A percentile compares a stretch with the other conserved stretches of the same genome.
These are phyloP conservation scores for Endothia cerciana DNA, from an alignment of 2,329 filamentous ascomycete species.

Conservation along the genomic window DNA sequence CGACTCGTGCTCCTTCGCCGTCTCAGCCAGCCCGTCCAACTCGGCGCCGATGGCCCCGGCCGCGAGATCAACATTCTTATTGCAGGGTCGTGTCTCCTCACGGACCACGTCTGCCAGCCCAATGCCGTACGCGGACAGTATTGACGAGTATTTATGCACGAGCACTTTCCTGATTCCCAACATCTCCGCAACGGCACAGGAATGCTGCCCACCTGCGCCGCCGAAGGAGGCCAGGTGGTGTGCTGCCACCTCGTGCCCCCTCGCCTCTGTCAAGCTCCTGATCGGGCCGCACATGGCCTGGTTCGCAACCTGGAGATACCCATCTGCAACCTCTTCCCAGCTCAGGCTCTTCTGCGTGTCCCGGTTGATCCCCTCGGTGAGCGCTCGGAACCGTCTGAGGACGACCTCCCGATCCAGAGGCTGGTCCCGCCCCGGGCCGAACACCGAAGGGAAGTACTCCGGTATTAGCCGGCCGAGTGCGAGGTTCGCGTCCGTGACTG, in stretches of 20 bases:
- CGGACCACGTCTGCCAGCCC: constrained; percentile 24
- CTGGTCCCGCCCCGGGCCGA: constrained; percentile 16
- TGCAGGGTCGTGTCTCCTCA: constrained; percentile 38
- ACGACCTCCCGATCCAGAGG: constrained; percentile 18
- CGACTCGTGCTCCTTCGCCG: constrained; percentile 22
- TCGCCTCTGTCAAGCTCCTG: constrained; percentile 17
- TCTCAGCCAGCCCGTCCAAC: constrained; percentile 1
- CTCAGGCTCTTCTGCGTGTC: constrained; percentile 11
- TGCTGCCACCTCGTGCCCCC: constrained; percentile 49
- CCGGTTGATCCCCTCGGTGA: constrained; percentile 14
- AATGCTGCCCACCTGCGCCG: constrained; percentile 22
- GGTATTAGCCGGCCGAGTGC: constrained; percentile 19
- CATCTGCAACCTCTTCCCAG: constrained; percentile 20
- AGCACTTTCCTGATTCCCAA: constrained; percentile 14
- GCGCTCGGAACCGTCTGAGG: constrained; percentile 6
- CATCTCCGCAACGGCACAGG: constrained; percentile 18
- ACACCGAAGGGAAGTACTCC: constrained; percentile 20
- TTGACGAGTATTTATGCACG: constrained; percentile 23
- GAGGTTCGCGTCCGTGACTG: constrained; percentile 22
- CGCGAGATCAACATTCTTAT: constrained; percentile 40
- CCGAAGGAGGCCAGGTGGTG: constrained; percentile 64
- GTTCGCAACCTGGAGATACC: constrained; percentile 21
- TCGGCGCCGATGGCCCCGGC: constrained; percentile 3
- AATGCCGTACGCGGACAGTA: constrained; percentile 24
- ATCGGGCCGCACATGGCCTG: constrained; percentile 23